phyloP scores from a whole-genome alignment of 75 land plant species.

The Chamaecyparis obtusa region DNA sequence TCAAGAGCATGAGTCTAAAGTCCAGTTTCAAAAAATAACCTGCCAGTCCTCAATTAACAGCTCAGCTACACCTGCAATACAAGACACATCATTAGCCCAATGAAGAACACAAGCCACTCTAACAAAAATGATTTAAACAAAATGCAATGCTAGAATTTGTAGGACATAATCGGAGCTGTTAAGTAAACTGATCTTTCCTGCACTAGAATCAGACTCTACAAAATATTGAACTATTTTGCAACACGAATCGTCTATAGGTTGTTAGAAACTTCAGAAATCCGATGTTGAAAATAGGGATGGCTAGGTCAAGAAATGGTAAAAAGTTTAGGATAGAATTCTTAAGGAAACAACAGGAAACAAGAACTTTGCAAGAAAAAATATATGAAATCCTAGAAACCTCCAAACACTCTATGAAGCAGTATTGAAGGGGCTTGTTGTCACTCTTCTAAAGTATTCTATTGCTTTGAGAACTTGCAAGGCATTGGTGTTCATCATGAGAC shows the following conservation, averaged over 20 bases:
- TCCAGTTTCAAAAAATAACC: constrained; percentile 3
- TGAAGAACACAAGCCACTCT: background rate
- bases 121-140: background rate
- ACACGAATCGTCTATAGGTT: background rate
- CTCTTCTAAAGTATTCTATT: no score
- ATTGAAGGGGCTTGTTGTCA: background rate
- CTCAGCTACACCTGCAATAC: constrained; percentile 18
- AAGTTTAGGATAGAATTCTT: background rate
- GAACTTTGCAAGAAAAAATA: background rate
- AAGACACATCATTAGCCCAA: background rate
- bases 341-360: background rate
- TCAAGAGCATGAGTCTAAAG: background rate
- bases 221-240: background rate
- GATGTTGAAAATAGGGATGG: background rate
- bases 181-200: background rate
- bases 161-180: background rate
- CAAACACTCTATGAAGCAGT: background rate
- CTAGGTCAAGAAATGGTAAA: background rate
- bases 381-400: background rate
- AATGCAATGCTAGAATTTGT: background rate
- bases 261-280: no score
- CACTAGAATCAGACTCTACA: background rate
- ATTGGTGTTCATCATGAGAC: no score
- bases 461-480: no score
- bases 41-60: constrained; percentile 14